phyloP scores from a whole-genome alignment of 2,329 filamentous ascomycete genomes.

The Aspergillus puulaauensis region DNA sequence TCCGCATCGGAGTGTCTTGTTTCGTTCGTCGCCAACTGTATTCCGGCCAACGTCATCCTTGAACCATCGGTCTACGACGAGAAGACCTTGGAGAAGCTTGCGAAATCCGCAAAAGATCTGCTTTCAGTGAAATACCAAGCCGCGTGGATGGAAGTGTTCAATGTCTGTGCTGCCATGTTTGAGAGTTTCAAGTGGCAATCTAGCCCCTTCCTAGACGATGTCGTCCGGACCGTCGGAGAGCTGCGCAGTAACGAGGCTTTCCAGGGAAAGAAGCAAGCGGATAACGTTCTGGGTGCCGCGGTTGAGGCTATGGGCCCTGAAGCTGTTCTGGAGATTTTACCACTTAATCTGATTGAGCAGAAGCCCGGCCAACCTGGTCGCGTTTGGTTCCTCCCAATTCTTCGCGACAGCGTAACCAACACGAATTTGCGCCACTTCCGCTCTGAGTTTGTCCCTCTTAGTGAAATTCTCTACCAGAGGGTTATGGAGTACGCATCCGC shows the following conservation, averaged over 20 bases:
- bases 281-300: slow-evolving; percentile 83
- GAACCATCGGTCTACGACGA: slow-evolving; percentile 93
- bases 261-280: slow-evolving; percentile 89
- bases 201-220: slow-evolving; percentile 71
- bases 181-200: slow-evolving; percentile 83
- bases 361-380: slow-evolving; percentile 76
- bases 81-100: slow-evolving; percentile 79
- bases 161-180: slow-evolving; percentile 81
- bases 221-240: slow-evolving; percentile 79
- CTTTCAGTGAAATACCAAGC: slow-evolving; percentile 89
- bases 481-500: slow-evolving; percentile 78
- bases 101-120: slow-evolving; percentile 67
- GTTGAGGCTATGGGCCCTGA: slow-evolving; percentile 88
- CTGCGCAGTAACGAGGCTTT: slow-evolving; percentile 86
- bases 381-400: slow-evolving; percentile 90
- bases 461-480: slow-evolving; percentile 83
- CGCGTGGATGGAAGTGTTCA: slow-evolving; percentile 94
- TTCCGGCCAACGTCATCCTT: slow-evolving; percentile 77
- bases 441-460: slow-evolving; percentile 81
- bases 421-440: slow-evolving; percentile 84
- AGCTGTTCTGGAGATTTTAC: slow-evolving; percentile 76
- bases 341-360: slow-evolving; percentile 79
- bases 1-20: slow-evolving; percentile 94
- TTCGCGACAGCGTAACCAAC: slow-evolving; percentile 87
- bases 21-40: slow-evolving; percentile 86